Conservation (phyloP, 164 flowering plant species). For the Dillenia turbinata region DNA sequence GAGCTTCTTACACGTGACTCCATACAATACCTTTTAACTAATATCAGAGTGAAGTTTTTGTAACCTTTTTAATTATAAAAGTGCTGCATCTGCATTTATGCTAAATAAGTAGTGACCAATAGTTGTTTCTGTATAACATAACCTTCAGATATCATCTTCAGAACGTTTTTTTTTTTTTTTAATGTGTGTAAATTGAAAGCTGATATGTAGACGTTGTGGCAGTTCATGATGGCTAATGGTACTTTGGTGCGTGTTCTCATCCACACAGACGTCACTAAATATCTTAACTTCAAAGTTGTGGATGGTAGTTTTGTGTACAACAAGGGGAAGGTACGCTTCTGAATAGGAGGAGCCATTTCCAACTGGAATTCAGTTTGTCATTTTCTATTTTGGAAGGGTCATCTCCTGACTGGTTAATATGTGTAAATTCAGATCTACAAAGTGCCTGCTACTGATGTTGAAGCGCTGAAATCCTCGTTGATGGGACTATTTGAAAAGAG, state of each 20-base stretch:
- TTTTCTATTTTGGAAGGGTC: not conserved
- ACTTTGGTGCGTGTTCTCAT: slow-evolving; percentile 80
- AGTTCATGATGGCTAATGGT: slow-evolving; percentile 99
- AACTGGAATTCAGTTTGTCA: not conserved
- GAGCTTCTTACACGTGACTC: no score
- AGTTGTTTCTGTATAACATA: no score
- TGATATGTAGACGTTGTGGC: slow-evolving; percentile 11
- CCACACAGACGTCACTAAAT: slow-evolving; percentile 93
- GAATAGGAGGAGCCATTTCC: not conserved
- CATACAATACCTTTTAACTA: no score
- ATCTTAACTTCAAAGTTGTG: slow-evolving; percentile 90
- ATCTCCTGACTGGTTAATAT: not conserved
- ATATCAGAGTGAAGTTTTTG: no score
- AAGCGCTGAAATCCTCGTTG: slow-evolving; percentile 85
- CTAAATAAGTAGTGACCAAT: no score
- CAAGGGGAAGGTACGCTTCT: slow-evolving; percentile 67
- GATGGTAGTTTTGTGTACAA: slow-evolving; percentile 99
- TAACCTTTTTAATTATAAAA: no score
- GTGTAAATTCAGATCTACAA: slow-evolving; percentile 54
- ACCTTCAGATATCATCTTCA: no score
- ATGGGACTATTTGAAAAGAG: slow-evolving; percentile 98
- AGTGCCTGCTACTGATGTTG: slow-evolving; percentile 97
- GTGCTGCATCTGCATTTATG: no score
- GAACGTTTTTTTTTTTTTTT: not conserved
- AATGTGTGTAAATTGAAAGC: not conserved